Evolutionary conservation across 257 asterid genomes (phyloP), one percentile per base, ranked within the genome.

Genomic region (Catharanthus roseus): DNA sequence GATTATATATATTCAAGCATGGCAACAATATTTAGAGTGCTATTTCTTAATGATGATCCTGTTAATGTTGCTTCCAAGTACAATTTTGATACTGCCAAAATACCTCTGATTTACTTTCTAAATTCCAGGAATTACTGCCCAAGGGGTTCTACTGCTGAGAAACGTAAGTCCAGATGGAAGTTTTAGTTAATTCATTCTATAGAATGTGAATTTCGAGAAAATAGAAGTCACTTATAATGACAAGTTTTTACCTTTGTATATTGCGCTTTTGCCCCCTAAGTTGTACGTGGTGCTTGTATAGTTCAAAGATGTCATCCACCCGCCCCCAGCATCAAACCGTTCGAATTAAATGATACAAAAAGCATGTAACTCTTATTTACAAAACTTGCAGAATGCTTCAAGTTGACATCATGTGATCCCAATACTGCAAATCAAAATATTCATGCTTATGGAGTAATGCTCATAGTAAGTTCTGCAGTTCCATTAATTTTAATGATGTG

Each of bases 361-460:
- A 33, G 65, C 54, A 45, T 55, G 50, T 18, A 19, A 77, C 51
- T 64, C 28, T 75, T 45, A 50, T 44, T 71, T 16, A 61, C 66
- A 6, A 68, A 66, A 33, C 55, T 67, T 72, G 77, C 80, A 90
- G 97, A 85, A 50, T 91, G 97, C 81, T 85, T 82, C 78, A 86
- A 72, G 87, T 72, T 91, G 84, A 82, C 95, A 12, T 79, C 96
- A 5, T 91, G 97, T 68, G 82, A 83, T 69, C 76, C 89, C 67
- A 80, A 75, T 69, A 74, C 95, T 5, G 85, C 76, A 71, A 87
- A 71, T 82, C 96, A 91, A 83, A 91, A 89, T 72, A 84, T 91
- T 80, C 93, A 90, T 77, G 92, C 89, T 12, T 91, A 89, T 79
- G 97, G 97, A 74, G 86, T 66, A 54, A 76, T 91, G 92, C 87